A percentile compares a stretch with the other conserved stretches of the same genome.
Evolutionary conservation across 352 stramenopile species (phyloP).

Genomic region (Aphanomyces cochlioides): DNA sequence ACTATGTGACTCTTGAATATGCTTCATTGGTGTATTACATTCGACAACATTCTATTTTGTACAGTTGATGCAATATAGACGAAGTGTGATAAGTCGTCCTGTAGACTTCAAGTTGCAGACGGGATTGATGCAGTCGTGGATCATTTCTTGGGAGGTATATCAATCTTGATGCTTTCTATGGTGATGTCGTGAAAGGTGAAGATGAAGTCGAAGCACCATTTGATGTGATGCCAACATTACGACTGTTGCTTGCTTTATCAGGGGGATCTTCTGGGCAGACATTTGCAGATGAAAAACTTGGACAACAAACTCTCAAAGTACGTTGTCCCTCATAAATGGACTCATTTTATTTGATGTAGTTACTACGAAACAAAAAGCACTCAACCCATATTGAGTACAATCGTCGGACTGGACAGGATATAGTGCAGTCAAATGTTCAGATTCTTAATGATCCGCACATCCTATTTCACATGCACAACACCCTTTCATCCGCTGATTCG

Average conservation of each 20-base stretch:
- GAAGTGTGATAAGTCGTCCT: neutral
- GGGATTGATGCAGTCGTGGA: constrained; percentile 25
- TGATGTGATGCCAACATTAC: constrained; percentile 10
- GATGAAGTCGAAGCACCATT: neutral
- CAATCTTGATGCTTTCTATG: neutral
- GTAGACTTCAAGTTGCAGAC: constrained; percentile 20
- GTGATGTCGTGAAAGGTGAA: neutral
- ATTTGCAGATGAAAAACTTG: constrained; percentile 15
- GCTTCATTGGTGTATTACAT: constrained; percentile 19
- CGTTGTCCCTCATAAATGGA: neutral
- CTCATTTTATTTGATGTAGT: constrained; percentile 7
- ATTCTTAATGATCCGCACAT: neutral
- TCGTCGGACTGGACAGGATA: neutral
- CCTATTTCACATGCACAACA: constrained; percentile 1
- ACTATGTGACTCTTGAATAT: constrained; percentile 2
- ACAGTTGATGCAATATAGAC: neutral
- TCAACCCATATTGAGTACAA: constrained; percentile 14
- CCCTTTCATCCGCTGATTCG: neutral
- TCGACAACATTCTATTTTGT: constrained; percentile 8
- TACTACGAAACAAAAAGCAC: neutral
- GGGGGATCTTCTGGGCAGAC: constrained; percentile 2
- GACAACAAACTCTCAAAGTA: constrained; percentile 9
- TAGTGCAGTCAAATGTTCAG: constrained; percentile 21
- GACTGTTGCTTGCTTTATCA: constrained; percentile 17
- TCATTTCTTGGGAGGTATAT: constrained; percentile 18